Conservation (phyloP, 2,329 filamentous ascomycete species). For the Cercospora citrullina region DNA sequence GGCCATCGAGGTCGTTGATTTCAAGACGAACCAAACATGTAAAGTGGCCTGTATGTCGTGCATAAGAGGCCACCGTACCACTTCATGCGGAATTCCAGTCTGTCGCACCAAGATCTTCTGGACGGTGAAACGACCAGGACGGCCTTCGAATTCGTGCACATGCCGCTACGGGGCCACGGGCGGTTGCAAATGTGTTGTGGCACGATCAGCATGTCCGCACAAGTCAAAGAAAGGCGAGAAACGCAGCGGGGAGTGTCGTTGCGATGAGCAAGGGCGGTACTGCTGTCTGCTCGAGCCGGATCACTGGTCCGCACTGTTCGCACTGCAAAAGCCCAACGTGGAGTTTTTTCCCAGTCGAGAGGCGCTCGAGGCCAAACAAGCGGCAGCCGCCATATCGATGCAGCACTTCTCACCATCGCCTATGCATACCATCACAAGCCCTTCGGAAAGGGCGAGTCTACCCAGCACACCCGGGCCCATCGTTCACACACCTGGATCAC, state of each 20-base stretch:
- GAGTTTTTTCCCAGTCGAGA: constrained; percentile 35
- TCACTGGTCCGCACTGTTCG: constrained; percentile 35
- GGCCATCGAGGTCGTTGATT: constrained; percentile 40
- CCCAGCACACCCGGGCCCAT: constrained; percentile 21
- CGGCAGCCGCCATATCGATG: constrained; percentile 11
- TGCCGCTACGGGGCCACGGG: constrained; percentile 37
- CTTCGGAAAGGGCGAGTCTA: constrained; percentile 18
- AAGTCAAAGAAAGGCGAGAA: constrained; percentile 40
- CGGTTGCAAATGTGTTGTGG: constrained; percentile 39
- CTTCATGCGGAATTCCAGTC: constrained; percentile 39
- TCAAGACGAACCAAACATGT: constrained; percentile 35
- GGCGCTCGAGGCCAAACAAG: constrained; percentile 31
- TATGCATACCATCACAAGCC: constrained; percentile 23
- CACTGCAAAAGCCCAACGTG: constrained; percentile 35
- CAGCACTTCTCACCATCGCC: constrained; percentile 25
- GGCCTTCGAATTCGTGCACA: constrained; percentile 39
- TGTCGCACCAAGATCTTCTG: constrained; percentile 40
- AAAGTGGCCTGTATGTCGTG: constrained; percentile 42
- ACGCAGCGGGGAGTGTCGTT: constrained; percentile 37
- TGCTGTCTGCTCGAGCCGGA: constrained; percentile 38
- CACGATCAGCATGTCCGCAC: constrained; percentile 37
- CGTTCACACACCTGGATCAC: constrained; percentile 17
- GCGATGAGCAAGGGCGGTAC: constrained; percentile 39
- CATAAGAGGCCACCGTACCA: constrained; percentile 40
- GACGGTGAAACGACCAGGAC: constrained; percentile 40